Evolutionary conservation across 768 basidiomycete species (phyloP).

Genomic region (Pleurotus tuber-regium): DNA sequence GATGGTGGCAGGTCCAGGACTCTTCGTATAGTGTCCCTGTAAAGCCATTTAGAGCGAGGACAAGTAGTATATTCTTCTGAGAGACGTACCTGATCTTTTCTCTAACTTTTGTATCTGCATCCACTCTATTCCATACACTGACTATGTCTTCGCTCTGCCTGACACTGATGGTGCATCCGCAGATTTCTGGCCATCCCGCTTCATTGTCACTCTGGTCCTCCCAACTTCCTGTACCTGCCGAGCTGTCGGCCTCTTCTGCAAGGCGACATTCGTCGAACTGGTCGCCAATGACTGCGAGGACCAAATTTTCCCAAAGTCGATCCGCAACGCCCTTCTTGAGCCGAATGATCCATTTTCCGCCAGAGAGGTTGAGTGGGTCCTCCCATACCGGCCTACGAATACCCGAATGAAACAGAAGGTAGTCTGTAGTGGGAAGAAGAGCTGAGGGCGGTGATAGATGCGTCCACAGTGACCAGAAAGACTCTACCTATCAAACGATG

Average conservation of each 20-base stretch:
- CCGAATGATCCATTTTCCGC: conserved; percentile 95
- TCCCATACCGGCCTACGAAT: conserved; percentile 95
- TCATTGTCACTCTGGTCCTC: conserved; percentile 36
- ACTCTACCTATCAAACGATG: conserved; percentile 65
- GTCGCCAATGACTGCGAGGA: conserved; percentile 86
- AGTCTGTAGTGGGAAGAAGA: conserved; percentile 88
- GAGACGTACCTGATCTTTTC: conserved; percentile 76
- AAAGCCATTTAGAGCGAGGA: conserved; percentile 9
- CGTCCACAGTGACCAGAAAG: conserved; percentile 93
- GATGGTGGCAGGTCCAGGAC: conserved; percentile 73
- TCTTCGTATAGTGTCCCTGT: conserved; percentile 75
- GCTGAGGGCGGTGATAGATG: conserved; percentile 85
- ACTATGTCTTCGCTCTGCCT: conserved; percentile 93
- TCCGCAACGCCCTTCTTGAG: conserved; percentile 89
- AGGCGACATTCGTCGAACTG: conserved; percentile 73
- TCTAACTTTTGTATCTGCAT: conserved; percentile 69
- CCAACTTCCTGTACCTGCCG: conserved; percentile 24
- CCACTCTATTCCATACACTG: conserved; percentile 87
- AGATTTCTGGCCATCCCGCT: conserved; percentile 72
- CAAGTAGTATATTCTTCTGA: not conserved
- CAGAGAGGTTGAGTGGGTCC: conserved; percentile 81
- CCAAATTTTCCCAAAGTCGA: conserved; percentile 87
- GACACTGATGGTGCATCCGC: conserved; percentile 94
- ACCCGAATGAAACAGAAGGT: conserved; percentile 85
- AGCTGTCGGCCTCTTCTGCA: conserved; percentile 26